phyloP scores from a whole-genome alignment of 1,284 basidiomycete species.

The Ustilago loliicola region DNA sequence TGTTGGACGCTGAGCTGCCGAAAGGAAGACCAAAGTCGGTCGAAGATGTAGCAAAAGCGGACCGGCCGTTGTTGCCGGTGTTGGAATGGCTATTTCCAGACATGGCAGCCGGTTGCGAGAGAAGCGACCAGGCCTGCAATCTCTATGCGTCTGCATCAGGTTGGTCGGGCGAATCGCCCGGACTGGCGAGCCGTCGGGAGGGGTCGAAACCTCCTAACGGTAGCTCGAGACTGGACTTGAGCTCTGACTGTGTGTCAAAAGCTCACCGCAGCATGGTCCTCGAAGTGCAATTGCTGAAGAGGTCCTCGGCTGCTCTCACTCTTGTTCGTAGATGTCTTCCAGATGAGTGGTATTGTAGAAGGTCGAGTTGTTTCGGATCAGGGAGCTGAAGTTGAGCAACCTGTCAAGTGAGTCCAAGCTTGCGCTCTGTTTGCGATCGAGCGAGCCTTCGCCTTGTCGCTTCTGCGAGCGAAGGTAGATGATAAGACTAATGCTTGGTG shows the following conservation, averaged over 20 bases:
- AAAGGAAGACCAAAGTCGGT: slow-evolving; percentile 52
- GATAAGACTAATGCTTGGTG: not conserved
- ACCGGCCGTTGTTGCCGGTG: slow-evolving; percentile 9
- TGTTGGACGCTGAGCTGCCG: slow-evolving; percentile 5
- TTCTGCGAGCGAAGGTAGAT: not conserved
- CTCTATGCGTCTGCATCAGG: not conserved
- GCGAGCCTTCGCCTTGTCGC: not conserved
- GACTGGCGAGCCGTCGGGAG: not conserved
- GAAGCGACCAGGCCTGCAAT: not conserved
- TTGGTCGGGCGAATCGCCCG: not conserved
- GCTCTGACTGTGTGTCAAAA: not conserved
- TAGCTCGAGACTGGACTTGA: not conserved
- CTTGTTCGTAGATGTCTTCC: not conserved
- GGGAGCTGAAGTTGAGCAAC: not conserved
- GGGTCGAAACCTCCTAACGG: too few relatives aligned
- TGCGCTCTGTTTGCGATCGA: not conserved
- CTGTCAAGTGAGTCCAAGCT: not conserved
- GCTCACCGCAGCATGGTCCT: not conserved
- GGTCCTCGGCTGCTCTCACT: not conserved
- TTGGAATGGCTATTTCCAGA: slow-evolving; percentile 5
- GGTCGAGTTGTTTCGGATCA: not conserved
- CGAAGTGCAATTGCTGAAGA: not conserved
- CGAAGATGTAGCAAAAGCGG: slow-evolving; percentile 40
- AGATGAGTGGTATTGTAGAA: not conserved
- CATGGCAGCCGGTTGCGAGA: slow-evolving; percentile 9